Evolutionary conservation across 2,329 filamentous ascomycete species (phyloP).

Genomic region (Aspergillus quadrilineatus): DNA sequence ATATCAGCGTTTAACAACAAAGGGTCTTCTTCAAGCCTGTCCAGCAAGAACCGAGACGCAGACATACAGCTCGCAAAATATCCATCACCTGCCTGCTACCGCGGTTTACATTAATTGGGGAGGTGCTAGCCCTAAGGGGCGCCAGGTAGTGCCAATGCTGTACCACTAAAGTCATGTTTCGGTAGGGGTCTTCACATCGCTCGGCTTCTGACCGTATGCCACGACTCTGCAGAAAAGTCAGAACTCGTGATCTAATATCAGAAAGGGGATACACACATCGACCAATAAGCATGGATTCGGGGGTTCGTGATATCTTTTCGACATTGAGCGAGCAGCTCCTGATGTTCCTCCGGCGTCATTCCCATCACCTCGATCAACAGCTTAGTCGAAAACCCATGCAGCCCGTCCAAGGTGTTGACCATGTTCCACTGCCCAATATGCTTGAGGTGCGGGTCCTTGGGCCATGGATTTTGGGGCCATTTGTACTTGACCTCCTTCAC

Average conservation of each 20-base stretch:
- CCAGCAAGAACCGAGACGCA: too few relatives aligned
- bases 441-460: conserved; percentile 28
- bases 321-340: neutral
- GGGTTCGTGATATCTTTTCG: conserved; percentile 6
- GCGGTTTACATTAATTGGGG: too few relatives aligned
- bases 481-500: conserved; percentile 22
- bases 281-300: conserved; percentile 3
- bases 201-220: conserved; percentile 5
- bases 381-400: neutral
- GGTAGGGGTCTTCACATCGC: neutral
- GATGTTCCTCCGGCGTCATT: neutral
- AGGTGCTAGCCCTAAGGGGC: too few relatives aligned
- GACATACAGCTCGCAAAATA: too few relatives aligned
- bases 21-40: too few relatives aligned
- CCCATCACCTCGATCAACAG: conserved; percentile 9
- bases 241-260: neutral
- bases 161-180: too few relatives aligned
- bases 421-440: conserved; percentile 22
- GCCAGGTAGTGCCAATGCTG: too few relatives aligned
- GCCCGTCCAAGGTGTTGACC: conserved; percentile 5
- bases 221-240: neutral
- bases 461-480: conserved; percentile 32
- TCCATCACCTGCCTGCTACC: too few relatives aligned
- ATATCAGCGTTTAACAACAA: too few relatives aligned
- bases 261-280: neutral